Percentiles rank a stretch among this genome's conserved stretches.
Conservation (phyloP, 352 stramenopile species). For the Globisporangium ultimum region DNA sequence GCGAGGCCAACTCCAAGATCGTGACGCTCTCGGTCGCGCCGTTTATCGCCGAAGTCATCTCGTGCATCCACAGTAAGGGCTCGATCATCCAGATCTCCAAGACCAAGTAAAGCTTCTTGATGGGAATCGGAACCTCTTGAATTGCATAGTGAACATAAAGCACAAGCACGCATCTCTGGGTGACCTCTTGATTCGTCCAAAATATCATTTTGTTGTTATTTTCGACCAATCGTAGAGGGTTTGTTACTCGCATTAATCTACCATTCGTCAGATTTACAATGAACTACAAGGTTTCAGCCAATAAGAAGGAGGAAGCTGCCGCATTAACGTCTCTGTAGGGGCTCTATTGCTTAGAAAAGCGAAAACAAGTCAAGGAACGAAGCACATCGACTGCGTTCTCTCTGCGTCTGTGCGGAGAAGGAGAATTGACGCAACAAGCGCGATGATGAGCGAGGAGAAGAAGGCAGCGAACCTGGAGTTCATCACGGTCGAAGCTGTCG, state of each 20-base stretch:
- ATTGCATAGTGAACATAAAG: neutral
- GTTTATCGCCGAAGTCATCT: slow-evolving; percentile 88
- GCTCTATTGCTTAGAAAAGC: too few relatives aligned
- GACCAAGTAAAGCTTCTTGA: slow-evolving; percentile 47
- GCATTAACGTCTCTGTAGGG: neutral
- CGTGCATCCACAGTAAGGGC: slow-evolving; percentile 84
- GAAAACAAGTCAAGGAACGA: neutral
- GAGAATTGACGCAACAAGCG: neutral
- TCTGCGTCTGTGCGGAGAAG: neutral
- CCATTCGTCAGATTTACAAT: slow-evolving; percentile 12
- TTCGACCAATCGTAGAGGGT: slow-evolving; percentile 7
- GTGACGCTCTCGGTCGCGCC: slow-evolving; percentile 82
- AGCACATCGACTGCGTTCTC: neutral
- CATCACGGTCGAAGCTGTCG: slow-evolving; percentile 55
- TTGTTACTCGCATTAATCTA: too few relatives aligned
- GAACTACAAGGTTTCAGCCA: slow-evolving; percentile 13
- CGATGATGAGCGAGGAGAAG: slow-evolving; percentile 64
- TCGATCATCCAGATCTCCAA: slow-evolving; percentile 83
- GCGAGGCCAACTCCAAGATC: slow-evolving; percentile 59
- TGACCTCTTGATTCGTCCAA: slow-evolving; percentile 11
- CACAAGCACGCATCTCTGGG: neutral
- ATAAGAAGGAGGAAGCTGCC: neutral
- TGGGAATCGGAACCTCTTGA: neutral
- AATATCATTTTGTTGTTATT: slow-evolving; percentile 1
- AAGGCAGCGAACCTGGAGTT: slow-evolving; percentile 76